Percentiles rank a stretch among this genome's conserved stretches.
Evolutionary conservation across 140 eudicot genomes (phyloP).

Genomic region (Artemisia princeps): DNA sequence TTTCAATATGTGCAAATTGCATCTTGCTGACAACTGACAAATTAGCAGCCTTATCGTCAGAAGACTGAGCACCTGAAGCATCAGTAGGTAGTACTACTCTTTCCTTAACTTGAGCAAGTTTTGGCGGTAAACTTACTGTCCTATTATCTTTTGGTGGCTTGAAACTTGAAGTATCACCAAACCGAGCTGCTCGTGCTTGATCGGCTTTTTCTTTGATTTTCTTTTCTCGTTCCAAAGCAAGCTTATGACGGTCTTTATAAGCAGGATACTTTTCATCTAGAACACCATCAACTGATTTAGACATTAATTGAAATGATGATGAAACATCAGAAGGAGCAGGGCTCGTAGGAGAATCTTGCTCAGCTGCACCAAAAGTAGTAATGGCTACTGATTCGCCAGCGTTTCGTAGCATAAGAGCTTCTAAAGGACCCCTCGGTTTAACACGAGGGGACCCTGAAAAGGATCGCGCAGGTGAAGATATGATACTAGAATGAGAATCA

Average conservation of each 20-base stretch:
- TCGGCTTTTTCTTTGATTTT: slow-evolving; percentile 85
- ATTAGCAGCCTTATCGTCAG: slow-evolving; percentile 29
- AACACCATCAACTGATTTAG: slow-evolving; percentile 86
- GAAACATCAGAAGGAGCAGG: slow-evolving; percentile 49
- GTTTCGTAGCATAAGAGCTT: slow-evolving; percentile 76
- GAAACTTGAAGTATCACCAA: slow-evolving; percentile 55
- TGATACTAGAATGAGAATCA: slow-evolving; percentile 65
- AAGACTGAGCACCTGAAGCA: slow-evolving; percentile 42
- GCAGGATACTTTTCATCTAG: slow-evolving; percentile 91
- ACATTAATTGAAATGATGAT: slow-evolving; percentile 72
- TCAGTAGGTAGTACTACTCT: slow-evolving; percentile 36
- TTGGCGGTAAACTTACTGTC: slow-evolving; percentile 63
- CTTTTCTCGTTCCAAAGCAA: slow-evolving; percentile 84
- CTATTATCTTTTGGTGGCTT: slow-evolving; percentile 32
- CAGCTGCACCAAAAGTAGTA: slow-evolving; percentile 71
- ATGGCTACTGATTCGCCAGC: slow-evolving; percentile 84
- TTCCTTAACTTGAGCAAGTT: slow-evolving; percentile 73
- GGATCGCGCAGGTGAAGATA: slow-evolving; percentile 81
- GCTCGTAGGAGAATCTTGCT: slow-evolving; percentile 53
- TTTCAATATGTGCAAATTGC: slow-evolving; percentile 69
- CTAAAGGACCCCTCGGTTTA: slow-evolving; percentile 77
- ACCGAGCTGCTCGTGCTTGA: slow-evolving; percentile 77
- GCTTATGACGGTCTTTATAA: slow-evolving; percentile 89
- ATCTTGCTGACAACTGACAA: slow-evolving; percentile 61
- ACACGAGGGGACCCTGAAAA: slow-evolving; percentile 62